A percentile compares a stretch with the other conserved stretches of the same genome.
Evolutionary conservation across 1,139 yeast genomes (phyloP).

Genomic region (Pichia cactophila): DNA sequence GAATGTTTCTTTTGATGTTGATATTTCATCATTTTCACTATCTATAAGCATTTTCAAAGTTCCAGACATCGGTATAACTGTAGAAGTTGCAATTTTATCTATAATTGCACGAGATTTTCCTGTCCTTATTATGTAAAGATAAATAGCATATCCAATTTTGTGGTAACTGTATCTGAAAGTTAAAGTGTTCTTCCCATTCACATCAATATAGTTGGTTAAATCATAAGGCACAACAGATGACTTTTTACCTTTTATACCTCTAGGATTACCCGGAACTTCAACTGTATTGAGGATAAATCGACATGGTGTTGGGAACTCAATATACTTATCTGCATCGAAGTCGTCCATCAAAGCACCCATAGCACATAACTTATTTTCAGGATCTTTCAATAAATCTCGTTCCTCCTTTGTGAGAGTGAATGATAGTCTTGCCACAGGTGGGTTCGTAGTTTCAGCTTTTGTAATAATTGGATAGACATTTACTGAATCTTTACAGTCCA

Average conservation of each 20-base stretch:
- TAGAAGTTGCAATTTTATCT: constrained; percentile 29
- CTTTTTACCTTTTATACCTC: constrained; percentile 52
- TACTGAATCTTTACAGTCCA: constrained; percentile 14
- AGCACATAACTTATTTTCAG: constrained; percentile 34
- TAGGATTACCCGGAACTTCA: constrained; percentile 41
- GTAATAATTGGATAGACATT: not conserved
- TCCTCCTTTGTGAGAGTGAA: constrained; percentile 40
- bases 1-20: constrained; percentile 44
- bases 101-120: constrained; percentile 34
- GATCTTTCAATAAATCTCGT: constrained; percentile 24
- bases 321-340: constrained; percentile 30
- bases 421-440: constrained; percentile 26
- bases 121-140: constrained; percentile 47
- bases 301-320: constrained; percentile 54
- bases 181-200: constrained; percentile 31
- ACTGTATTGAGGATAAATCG: constrained; percentile 46
- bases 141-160: constrained; percentile 35
- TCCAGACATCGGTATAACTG: constrained; percentile 41
- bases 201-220: constrained; percentile 38
- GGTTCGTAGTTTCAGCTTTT: constrained; percentile 31
- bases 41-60: constrained; percentile 37
- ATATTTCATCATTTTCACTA: constrained; percentile 43
- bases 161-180: constrained; percentile 49
- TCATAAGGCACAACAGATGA: constrained; percentile 68
- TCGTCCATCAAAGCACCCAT: constrained; percentile 39